These are phyloP conservation scores for Vanderwaltozyma verrucispora DNA, from an alignment of 805 yeast genomes.

Conservation along the genomic window DNA sequence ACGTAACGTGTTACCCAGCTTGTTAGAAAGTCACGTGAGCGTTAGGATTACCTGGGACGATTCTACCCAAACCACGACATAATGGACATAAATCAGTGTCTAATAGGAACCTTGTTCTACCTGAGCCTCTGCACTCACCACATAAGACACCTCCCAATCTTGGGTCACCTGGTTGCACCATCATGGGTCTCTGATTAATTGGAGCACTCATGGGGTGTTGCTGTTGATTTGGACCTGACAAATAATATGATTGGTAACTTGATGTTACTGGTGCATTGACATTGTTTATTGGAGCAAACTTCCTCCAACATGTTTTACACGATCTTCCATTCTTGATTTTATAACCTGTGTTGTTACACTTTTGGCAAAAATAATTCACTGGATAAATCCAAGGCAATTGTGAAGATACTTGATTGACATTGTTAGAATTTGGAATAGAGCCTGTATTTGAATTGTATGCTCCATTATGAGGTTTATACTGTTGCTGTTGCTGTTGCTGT, in stretches of 20 bases:
- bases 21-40: conserved; percentile 6
- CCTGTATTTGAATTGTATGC: no score
- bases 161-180: conserved; percentile 71
- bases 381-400: conserved; percentile 66
- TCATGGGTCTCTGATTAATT: conserved; percentile 19
- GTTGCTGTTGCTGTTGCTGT: not conserved
- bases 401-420: no score
- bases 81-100: conserved; percentile 54
- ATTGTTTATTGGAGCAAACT: conserved; percentile 37
- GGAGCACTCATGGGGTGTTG: conserved; percentile 10
- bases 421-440: no score
- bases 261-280: conserved; percentile 20
- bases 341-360: conserved; percentile 68
- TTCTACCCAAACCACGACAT: conserved; percentile 61
- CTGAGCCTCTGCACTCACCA: conserved; percentile 62
- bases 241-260: no score
- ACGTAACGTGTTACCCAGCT: no score
- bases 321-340: conserved; percentile 47
- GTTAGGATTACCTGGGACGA: conserved; percentile 13
- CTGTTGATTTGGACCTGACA: no score
- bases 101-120: conserved; percentile 42
- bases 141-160: conserved; percentile 63
- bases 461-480: no score
- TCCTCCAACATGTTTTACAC: conserved; percentile 63
- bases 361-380: conserved; percentile 44